These are phyloP conservation scores for Leucocoprinus leucothites DNA, from an alignment of 768 basidiomycete species.

Conservation along the genomic window DNA sequence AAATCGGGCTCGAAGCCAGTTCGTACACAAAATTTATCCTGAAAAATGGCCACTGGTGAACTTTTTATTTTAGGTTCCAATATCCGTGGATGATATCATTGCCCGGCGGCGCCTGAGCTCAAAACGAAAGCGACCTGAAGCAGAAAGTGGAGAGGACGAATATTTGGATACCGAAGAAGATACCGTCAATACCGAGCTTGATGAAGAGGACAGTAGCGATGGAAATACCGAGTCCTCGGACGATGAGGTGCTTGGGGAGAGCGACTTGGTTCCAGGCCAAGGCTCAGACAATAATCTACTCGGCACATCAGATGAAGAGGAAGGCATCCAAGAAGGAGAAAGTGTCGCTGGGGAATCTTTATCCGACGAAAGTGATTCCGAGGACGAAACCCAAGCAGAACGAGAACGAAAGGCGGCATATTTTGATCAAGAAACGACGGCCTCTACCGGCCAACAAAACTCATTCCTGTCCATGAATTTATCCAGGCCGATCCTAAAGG, in stretches of 20 bases:
- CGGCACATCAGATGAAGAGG: slow-evolving; percentile 10
- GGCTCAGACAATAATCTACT: slow-evolving; percentile 20
- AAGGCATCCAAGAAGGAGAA: slow-evolving; percentile 18
- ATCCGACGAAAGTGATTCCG: slow-evolving; percentile 28
- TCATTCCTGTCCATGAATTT: slow-evolving; percentile 94
- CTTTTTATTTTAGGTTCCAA: slow-evolving; percentile 48
- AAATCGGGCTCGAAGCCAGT: slow-evolving; percentile 65
- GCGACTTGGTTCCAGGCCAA: slow-evolving; percentile 12
- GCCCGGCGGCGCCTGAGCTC: slow-evolving; percentile 56
- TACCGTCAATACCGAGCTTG: slow-evolving; percentile 30
- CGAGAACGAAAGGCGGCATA: slow-evolving; percentile 85
- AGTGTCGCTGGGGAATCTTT: slow-evolving; percentile 32
- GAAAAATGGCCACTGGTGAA: slow-evolving; percentile 8
- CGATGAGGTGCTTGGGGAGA: slow-evolving; percentile 25
- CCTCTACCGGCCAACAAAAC: slow-evolving; percentile 47
- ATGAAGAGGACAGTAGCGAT: slow-evolving; percentile 24
- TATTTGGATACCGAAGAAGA: slow-evolving; percentile 28
- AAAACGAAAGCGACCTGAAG: slow-evolving; percentile 63
- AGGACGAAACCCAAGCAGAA: slow-evolving; percentile 58
- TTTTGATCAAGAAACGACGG: slow-evolving; percentile 62
- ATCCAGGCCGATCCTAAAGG: slow-evolving; percentile 90
- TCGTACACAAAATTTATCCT: slow-evolving; percentile 20
- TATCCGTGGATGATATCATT: slow-evolving; percentile 93
- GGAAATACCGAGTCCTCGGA: slow-evolving; percentile 24
- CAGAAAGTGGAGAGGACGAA: slow-evolving; percentile 17